Conservation (phyloP, 306 rosid genomes). For the Prunus mira region DNA sequence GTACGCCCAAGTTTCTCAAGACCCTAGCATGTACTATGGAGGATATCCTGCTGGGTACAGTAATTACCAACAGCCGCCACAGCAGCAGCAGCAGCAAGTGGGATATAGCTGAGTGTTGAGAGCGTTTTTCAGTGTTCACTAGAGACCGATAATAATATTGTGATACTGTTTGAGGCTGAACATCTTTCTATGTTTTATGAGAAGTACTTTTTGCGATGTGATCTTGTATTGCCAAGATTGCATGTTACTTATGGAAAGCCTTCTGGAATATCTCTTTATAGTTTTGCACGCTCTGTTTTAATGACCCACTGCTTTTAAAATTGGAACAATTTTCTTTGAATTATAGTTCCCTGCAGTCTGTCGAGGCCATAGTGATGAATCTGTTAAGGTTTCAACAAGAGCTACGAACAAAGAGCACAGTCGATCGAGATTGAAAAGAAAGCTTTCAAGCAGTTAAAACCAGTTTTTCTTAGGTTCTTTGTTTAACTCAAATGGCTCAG, state of each 20-base stretch:
- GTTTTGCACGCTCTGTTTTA: background rate
- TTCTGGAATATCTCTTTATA: background rate
- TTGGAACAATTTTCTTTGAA: no score
- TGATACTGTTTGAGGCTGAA: constrained; percentile 14
- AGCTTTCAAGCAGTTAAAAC: no score
- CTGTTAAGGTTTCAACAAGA: no score
- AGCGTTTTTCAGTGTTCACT: background rate
- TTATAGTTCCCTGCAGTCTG: no score
- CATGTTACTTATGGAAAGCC: background rate
- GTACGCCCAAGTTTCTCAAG: constrained; percentile 74
- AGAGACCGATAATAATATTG: constrained; percentile 21
- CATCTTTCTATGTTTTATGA: background rate
- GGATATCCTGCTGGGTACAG: constrained; percentile 76
- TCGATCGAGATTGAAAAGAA: no score
- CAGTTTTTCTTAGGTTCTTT: no score
- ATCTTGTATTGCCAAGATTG: background rate
- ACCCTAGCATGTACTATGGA: constrained; percentile 73
- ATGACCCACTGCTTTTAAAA: background rate
- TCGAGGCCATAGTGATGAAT: no score
- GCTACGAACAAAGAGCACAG: no score
- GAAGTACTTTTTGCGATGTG: constrained; percentile 6
- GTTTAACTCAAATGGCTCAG: no score
- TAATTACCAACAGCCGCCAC: constrained; percentile 55
- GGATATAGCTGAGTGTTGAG: constrained; percentile 57
- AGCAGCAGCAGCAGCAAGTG: constrained; percentile 68